Evolutionary conservation across 1,139 yeast species (phyloP), one percentile per base, ranked within the genome.

Genomic region (Keqinozyma sinolaborantium): DNA sequence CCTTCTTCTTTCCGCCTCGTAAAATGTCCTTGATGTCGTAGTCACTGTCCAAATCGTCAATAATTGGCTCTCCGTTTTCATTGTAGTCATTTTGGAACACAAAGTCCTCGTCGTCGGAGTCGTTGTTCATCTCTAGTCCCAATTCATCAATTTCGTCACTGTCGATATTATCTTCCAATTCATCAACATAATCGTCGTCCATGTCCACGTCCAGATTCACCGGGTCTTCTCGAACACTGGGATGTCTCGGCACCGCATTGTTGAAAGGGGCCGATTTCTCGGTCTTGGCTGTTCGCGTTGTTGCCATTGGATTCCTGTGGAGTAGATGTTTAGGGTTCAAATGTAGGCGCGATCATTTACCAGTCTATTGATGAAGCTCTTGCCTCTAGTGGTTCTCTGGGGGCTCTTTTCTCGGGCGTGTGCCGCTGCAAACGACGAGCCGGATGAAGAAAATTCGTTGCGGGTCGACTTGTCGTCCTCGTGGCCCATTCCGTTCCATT

Each of bases 11-110:
- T 3, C 83, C 83, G 42, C 73, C 74, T 48, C 84, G 62, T 33
- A 83, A 63, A 1, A 83, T 83, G 47, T 80, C 79, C 57, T 73
- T 66, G 40, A 80, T 77, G 31, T 63, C 64, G 38, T 60, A 67
- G 26, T 62, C 67, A 19, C 70, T 77, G 37, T 68, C 69, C 25
- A 60, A 56, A 30, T 65, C 69, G 36, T 64, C 69, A 26, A 61
- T 61, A 7, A 49, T 58, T 15, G 52, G 45, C 16, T 44, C 50
- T 14, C 48, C 61, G 16, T 43, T 41, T 4, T 50, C 59, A 14
- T 53, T 57, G n/a, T n/a, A n/a, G 21, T 18, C 21, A 18, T 18
- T 18, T 10, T 18, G 21, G 10, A 18, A 7, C 9, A 18, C 21
- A 18, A 18, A 18, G 21, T 18, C 21, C 10, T 18, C 21, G 11